Evolutionary conservation across 1,284 basidiomycete genomes (phyloP), one percentile per base, ranked within the genome.

Genomic region (Leccinum fuscescens): DNA sequence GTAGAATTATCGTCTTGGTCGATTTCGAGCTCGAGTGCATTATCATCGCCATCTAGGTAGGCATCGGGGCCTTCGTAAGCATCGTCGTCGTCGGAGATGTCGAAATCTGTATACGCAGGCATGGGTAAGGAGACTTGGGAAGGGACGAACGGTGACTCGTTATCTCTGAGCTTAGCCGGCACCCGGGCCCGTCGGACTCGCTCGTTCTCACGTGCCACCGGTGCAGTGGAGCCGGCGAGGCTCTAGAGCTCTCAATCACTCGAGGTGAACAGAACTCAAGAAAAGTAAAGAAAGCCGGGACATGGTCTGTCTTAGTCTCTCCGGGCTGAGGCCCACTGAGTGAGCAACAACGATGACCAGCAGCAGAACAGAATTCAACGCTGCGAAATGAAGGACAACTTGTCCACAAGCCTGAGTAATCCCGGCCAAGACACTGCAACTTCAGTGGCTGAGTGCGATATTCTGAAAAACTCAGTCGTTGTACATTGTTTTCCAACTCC

Each of bases 401-500:
- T 31, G 15, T 39, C 37, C 35, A 33, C 33, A 14, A 33, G 29
- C 29, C 29, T 31, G 29, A 31, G 33, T 39, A n/a, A n/a, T 39
- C 37, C 29, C 9, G 29, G 29, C 29, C 29, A 31, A 31, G 29
- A 31, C 29, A 22, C 22, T 35, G 33, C 33, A 35, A 35, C 33
- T 12, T 14, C 33, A n/a, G 7, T 22, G 42, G 17, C 44, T 46
- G 17, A 12, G 44, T 22, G 46, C 9, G 12, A 20, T 22, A 22
- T 48, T 22, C 20, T 48, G 44, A 15, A 22, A 48, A 42, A 42
- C 15, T 39, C 37, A 39, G 37, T 39, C 46, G 24, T 51, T 17
- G 27, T 22, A 37, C 6, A 6, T 50, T 33, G 54, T 62, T 71
- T 74, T 72, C 61, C 70, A 74, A 75, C 72, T 75, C 71, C 73